A percentile compares a stretch with the other conserved stretches of the same genome.
Conservation (phyloP, 192 early-diverging fungal genomes). For the Cetraspora pellucida region DNA sequence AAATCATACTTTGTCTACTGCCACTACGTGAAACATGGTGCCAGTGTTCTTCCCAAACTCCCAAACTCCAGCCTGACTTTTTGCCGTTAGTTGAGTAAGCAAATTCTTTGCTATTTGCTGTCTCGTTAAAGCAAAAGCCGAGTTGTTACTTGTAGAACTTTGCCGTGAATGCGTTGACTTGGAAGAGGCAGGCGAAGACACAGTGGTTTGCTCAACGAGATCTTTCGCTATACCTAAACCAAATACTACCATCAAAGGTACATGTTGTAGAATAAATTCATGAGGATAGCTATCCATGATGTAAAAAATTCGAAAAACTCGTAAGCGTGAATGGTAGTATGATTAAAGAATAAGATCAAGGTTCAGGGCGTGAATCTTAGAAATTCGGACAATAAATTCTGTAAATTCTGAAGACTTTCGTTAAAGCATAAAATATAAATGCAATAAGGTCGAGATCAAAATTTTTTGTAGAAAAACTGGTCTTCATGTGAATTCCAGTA, state of each 20-base stretch:
- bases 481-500: too few species aligned
- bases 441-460: too few species aligned
- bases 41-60: not conserved
- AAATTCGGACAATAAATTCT: too few species aligned
- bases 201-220: slow-evolving; percentile 32
- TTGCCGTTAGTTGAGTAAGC: slow-evolving; percentile 33
- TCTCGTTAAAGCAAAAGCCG: not conserved
- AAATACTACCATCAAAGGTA: slow-evolving; percentile 56
- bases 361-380: too few species aligned
- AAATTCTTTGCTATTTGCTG: slow-evolving; percentile 27
- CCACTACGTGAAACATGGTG: slow-evolving; percentile 32
- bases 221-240: slow-evolving; percentile 46
- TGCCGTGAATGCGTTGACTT: slow-evolving; percentile 21
- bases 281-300: slow-evolving; percentile 61
- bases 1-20: slow-evolving; percentile 39
- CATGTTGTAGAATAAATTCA: slow-evolving; percentile 60
- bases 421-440: too few species aligned
- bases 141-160: slow-evolving; percentile 5
- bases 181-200: slow-evolving; percentile 36
- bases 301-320: not conserved
- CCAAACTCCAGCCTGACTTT: slow-evolving; percentile 43
- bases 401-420: too few species aligned
- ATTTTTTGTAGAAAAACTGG: too few species aligned
- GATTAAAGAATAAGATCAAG: too few species aligned
- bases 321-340: too few species aligned